phyloP scores from a whole-genome alignment of 352 stramenopile genomes.

The Plasmopara halstedii region DNA sequence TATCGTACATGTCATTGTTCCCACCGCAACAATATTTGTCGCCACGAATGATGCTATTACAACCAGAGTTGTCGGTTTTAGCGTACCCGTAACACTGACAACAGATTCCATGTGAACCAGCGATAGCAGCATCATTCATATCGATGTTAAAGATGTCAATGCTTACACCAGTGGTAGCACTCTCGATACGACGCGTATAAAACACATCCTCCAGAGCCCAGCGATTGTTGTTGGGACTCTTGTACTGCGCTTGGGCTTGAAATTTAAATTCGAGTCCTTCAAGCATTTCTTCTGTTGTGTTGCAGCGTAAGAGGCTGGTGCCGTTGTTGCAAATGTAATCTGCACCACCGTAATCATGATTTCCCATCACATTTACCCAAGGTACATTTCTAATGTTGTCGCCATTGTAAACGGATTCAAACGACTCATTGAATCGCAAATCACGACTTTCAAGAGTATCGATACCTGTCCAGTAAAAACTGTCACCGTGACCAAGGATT shows the following conservation, averaged over 20 bases:
- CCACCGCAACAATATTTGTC: constrained; percentile 21
- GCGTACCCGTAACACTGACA: constrained; percentile 72
- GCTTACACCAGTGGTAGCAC: constrained; percentile 20
- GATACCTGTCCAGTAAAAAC: background rate
- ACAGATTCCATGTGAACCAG: constrained; percentile 60
- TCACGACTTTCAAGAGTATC: background rate
- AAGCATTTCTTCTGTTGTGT: constrained; percentile 44
- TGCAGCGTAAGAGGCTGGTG: constrained; percentile 55
- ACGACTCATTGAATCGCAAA: background rate
- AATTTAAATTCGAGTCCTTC: constrained; percentile 67
- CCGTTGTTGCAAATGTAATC: constrained; percentile 75
- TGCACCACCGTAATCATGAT: constrained; percentile 66
- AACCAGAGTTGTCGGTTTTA: constrained; percentile 36
- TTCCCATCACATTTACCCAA: constrained; percentile 50
- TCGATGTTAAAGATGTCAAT: constrained; percentile 75
- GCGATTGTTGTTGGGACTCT: constrained; percentile 55
- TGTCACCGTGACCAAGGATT: background rate
- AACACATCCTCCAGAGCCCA: constrained; percentile 64
- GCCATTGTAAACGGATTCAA: background rate
- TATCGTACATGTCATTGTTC: background rate
- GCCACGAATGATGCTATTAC: constrained; percentile 38
- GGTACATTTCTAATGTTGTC: background rate
- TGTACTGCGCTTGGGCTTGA: constrained; percentile 43
- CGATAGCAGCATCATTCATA: constrained; percentile 46
- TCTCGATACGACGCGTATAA: constrained; percentile 44